These are phyloP conservation scores for Aspergillus novoparasiticus DNA, from an alignment of 2,329 filamentous ascomycete genomes.

Conservation along the genomic window DNA sequence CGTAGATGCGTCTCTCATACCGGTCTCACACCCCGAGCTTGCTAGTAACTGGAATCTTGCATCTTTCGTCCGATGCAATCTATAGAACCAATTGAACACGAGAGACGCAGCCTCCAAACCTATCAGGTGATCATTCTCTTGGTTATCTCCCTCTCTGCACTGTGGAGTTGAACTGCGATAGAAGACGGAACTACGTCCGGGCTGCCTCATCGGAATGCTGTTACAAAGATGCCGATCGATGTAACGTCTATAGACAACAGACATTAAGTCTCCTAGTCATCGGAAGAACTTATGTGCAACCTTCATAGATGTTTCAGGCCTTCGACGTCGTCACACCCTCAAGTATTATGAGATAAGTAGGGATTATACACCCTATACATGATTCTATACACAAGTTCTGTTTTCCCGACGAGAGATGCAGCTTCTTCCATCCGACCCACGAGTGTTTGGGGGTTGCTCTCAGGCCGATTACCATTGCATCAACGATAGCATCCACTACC, in stretches of 20 bases:
- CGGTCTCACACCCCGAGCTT: background rate
- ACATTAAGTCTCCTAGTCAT: too few species aligned
- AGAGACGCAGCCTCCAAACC: background rate
- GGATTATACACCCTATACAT: too few species aligned
- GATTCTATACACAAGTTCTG: too few species aligned
- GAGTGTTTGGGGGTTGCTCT: background rate
- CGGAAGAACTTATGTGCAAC: too few species aligned
- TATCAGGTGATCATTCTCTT: background rate
- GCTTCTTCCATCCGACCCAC: too few species aligned
- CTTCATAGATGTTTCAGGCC: background rate
- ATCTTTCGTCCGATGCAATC: background rate
- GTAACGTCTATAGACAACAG: background rate
- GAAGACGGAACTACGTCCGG: background rate
- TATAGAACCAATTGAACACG: background rate
- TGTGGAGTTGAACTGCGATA: background rate
- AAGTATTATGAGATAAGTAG: background rate
- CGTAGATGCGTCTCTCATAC: background rate
- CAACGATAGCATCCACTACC: too few species aligned
- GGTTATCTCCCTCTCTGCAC: background rate
- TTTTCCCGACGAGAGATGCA: too few species aligned
- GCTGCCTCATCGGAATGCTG: background rate
- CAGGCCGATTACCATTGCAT: background rate
- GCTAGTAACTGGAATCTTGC: background rate
- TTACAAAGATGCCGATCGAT: background rate
- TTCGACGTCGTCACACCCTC: background rate